Base-by-base conservation (phyloP, 129 eudicot genomes). In the Escallonia herrerae region DNA sequence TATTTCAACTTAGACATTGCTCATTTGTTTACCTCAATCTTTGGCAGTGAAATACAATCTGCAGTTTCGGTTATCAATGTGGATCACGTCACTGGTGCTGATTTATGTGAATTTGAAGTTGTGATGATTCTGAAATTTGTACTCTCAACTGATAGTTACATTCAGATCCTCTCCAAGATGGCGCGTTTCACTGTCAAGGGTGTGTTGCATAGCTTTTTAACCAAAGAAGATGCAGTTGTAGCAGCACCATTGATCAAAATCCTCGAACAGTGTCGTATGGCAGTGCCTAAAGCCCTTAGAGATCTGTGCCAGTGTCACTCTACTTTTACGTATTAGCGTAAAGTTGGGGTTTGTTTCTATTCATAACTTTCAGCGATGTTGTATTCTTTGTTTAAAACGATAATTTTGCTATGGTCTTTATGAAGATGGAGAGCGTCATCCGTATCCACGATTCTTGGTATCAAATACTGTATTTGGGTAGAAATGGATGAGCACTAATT, bases 21-120 rank as follows among this genome's bases (percentile, higher is more conserved):
- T n/a, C 39, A 69, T 69, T 59, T 69, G 50, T 59, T 52, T 41
- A 14, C 48, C 8, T 15, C 22, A 9, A 51, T 43, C 12, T 67
- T 65, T 75, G 60, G 75, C 75, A 80, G 84, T 3, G 51, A 53
- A 55, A 55, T 51, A 15, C 69, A 58, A 58, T 60, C 67, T 51
- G 50, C 53, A 37, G 74, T 47, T 50, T 68, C 48, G 39, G 60
- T 71, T 72, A 66, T 63, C 6, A 52, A 62, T 62, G n/a, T 15
- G 22, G 43, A 67, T 40, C 62, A 59, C 39, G 38, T 67, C 40
- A 61, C 9, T 0, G 59, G 40, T 4, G 43, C 55, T 2, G 62
- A 69, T 70, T 14, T 70, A 38, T 56, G 71, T 3, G 71, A 62
- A 22, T 72, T 58, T 58, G 76, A 72, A 43, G 43, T 71, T 15